Evolutionary conservation across 352 stramenopile genomes (phyloP), one percentile per base, ranked within the genome.

Genomic region (Pythium volutum): DNA sequence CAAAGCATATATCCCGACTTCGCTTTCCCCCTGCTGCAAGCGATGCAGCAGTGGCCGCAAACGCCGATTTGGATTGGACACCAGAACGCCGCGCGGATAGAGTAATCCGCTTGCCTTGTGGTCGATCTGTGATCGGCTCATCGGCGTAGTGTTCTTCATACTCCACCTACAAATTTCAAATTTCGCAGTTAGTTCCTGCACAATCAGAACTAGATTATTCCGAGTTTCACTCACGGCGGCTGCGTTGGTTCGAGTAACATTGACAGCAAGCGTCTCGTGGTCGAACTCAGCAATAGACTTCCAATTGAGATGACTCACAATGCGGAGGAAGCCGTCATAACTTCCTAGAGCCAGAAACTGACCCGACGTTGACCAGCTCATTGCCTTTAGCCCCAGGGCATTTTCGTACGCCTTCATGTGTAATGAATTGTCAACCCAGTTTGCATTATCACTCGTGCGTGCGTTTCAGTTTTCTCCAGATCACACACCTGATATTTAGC

Each of bases 281-380:
- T 91, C 80, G 36, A 95, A 83, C 7, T 91, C 80, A 0, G 71
- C 83, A 22, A 93, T 71, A 0, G 78, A 73, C 23, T 89, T 88
- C 83, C 81, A 95, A 34, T 88, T 88, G 31, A 91, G 65, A 51
- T 92, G 73, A 41, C 78, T 92, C 7, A 95, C 50, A 22, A 95
- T 67, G 14, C 85, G 83, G 20, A 91, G n/a, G 31, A 88, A 70
- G 10, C 92, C 81, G 43, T 95, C 85, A 45, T 81, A 95, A 56
- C 83, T 91, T 0, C 85, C 85, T 3, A 95, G 55, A 1, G 83
- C 85, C 15, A 95, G 66, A 52, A 93, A 93, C 51, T 93, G 78
- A 2, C 85, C 85, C 4, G 79, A 87, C 3, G 79, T 64, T 4
- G 85, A 95, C 85, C 83, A 93, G n/a, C 66, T 53, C 73, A 95